Percentiles rank a stretch among this genome's conserved stretches.
Evolutionary conservation across 1,139 yeast species (phyloP).

Genomic region (Pichia sp.): DNA sequence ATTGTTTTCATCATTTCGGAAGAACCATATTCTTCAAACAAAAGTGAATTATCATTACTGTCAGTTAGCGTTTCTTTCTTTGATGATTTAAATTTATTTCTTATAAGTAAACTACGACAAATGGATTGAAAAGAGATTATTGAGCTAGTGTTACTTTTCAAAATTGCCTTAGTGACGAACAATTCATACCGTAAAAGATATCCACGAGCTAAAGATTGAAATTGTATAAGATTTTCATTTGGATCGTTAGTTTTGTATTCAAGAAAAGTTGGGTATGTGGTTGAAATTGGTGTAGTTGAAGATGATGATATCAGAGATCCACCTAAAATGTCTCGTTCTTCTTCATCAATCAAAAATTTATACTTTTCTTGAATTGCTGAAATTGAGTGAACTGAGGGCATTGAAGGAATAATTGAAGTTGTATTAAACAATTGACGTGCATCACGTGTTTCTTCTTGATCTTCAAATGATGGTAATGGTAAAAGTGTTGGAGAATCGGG

Average conservation of each 20-base stretch:
- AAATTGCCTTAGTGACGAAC: slow-evolving; percentile 55
- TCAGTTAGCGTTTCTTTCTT: slow-evolving; percentile 13
- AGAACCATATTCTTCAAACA: slow-evolving; percentile 14
- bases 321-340: slow-evolving; percentile 13
- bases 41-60: neutral
- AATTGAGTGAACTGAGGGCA: slow-evolving; percentile 14
- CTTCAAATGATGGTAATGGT: slow-evolving; percentile 12
- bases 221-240: slow-evolving; percentile 26
- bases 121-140: slow-evolving; percentile 36
- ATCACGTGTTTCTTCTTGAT: slow-evolving; percentile 10
- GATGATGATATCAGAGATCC: neutral
- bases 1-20: slow-evolving; percentile 17
- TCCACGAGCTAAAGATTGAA: slow-evolving; percentile 64
- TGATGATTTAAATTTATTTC: slow-evolving; percentile 20
- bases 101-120: slow-evolving; percentile 27
- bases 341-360: slow-evolving; percentile 13
- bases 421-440: slow-evolving; percentile 17
- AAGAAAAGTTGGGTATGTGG: too few species aligned
- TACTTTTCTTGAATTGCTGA: slow-evolving; percentile 17
- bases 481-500: neutral
- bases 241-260: neutral
- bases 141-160: slow-evolving; percentile 49
- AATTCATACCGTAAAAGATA: slow-evolving; percentile 55
- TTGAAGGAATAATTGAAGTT: neutral
- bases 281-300: neutral